Evolutionary conservation across 164 flowering plant genomes (phyloP), one percentile per base, ranked within the genome.

Genomic region (Berberis vulgaris): DNA sequence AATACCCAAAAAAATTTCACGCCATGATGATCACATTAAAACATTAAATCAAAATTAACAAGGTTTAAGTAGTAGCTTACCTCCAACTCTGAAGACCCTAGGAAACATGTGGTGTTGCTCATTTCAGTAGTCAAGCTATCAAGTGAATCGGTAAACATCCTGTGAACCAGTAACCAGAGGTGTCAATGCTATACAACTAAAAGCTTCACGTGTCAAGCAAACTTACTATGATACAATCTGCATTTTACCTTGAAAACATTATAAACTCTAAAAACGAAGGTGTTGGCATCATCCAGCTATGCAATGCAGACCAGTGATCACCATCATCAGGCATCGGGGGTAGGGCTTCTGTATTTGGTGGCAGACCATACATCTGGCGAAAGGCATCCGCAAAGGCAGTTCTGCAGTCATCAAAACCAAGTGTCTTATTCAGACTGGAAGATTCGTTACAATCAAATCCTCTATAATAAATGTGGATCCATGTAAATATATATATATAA

Each of bases 221-320:
- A 6, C 42, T 38, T 54, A 26, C 26, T 26, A 26, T 26, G 41
- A 41, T 50, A 42, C 4, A 12, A 65, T 54, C 54, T 54, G 59
- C 6, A 50, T 5, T 13, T 54, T 75, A 91, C 99, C 99, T 78
- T 61, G 97, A 76, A 71, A 94, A 94, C 97, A 91, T 94, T 2
- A 86, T 63, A 67, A 89, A 94, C 79, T 94, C 97, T 10, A 94
- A 72, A 68, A 91, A 94, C 49, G 96, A 94, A 39, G 86, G 86
- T 49, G 97, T 91, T 61, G 97, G 97, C 99, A 94, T 94, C 69
- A 81, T 85, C 99, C 99, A 94, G 73, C 96, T 86, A 71, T 94
- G 93, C 69, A 89, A 70, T 4, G 91, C 76, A 70, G 96, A 87
- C 99, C 99, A 94, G 68, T 78, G 76, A 61, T 85, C 96, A 65